These are phyloP conservation scores for Rhinocladiella similis DNA, from an alignment of 2,329 filamentous ascomycete species.

Conservation along the genomic window DNA sequence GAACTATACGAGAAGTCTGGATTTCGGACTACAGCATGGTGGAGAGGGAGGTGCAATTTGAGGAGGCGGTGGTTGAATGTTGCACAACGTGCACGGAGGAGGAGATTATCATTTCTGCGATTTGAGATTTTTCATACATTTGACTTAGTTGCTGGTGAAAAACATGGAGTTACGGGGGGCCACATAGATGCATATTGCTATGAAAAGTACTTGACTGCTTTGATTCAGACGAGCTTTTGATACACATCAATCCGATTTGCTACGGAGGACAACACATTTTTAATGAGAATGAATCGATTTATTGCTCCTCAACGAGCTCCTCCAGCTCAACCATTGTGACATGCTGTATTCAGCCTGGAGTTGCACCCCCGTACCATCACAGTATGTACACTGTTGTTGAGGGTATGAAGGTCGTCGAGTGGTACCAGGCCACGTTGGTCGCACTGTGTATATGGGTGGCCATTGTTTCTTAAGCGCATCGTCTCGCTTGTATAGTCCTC, in stretches of 20 bases:
- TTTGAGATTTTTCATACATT: not conserved
- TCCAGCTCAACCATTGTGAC: not conserved
- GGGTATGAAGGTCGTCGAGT: no score
- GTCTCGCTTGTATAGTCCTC: no score
- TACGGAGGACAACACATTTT: no score
- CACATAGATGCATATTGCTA: not conserved
- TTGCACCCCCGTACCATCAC: no score
- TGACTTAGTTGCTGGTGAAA: not conserved
- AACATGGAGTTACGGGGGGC: not conserved
- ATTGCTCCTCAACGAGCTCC: no score
- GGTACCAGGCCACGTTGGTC: no score
- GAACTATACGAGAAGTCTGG: constrained; percentile 5
- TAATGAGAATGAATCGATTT: no score
- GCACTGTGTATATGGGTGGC: no score
- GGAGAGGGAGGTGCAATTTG: constrained; percentile 5
- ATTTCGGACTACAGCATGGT: constrained; percentile 14
- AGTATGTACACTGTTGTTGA: no score
- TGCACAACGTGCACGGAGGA: not conserved
- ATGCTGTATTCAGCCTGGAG: not conserved
- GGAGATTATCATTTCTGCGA: not conserved
- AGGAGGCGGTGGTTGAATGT: not conserved
- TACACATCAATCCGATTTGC: not conserved
- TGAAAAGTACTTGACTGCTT: not conserved
- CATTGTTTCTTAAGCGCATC: no score
- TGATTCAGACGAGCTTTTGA: not conserved